A percentile compares a stretch with the other conserved stretches of the same genome.
Evolutionary conservation across 345 rosid genomes (phyloP).

Genomic region (Corchorus capsularis): DNA sequence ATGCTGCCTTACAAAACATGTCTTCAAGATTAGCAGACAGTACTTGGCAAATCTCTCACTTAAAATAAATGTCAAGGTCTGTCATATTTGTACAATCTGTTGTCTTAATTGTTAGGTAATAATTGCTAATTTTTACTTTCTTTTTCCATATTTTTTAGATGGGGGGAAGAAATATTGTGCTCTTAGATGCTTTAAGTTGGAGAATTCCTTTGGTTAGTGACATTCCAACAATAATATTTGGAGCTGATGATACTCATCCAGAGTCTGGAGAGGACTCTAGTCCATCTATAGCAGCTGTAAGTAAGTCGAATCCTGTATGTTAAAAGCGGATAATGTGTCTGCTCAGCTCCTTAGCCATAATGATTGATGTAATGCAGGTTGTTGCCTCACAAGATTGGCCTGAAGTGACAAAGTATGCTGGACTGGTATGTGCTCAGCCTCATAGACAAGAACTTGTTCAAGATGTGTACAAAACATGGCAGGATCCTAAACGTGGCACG

Average conservation of each 20-base stretch:
- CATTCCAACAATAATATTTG: conserved; percentile 48
- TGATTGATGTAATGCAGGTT: conserved; percentile 30
- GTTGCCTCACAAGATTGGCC: conserved; percentile 58
- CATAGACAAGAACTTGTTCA: conserved; percentile 47
- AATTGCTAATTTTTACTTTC: not conserved
- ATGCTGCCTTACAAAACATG: conserved; percentile 48
- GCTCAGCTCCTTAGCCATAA: conserved; percentile 15
- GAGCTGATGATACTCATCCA: conserved; percentile 58
- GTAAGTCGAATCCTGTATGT: conserved; percentile 14
- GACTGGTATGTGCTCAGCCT: conserved; percentile 46
- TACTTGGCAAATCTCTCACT: conserved; percentile 45
- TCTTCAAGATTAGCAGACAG: conserved; percentile 39
- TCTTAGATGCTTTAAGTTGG: conserved; percentile 47
- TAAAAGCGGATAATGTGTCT: not conserved
- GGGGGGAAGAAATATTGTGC: conserved; percentile 56
- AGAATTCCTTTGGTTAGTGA: conserved; percentile 46
- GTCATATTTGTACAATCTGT: not conserved
- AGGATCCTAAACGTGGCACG: conserved; percentile 40
- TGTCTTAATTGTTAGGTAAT: not conserved
- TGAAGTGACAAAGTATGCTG: conserved; percentile 48
- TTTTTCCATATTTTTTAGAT: conserved; percentile 22
- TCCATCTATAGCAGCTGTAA: conserved; percentile 55
- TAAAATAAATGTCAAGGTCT: conserved; percentile 52
- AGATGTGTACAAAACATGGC: conserved; percentile 46
- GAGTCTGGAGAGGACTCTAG: conserved; percentile 45